Base-by-base conservation (phyloP, 345 rosid genomes). In the Schrenkiella parvula region DNA sequence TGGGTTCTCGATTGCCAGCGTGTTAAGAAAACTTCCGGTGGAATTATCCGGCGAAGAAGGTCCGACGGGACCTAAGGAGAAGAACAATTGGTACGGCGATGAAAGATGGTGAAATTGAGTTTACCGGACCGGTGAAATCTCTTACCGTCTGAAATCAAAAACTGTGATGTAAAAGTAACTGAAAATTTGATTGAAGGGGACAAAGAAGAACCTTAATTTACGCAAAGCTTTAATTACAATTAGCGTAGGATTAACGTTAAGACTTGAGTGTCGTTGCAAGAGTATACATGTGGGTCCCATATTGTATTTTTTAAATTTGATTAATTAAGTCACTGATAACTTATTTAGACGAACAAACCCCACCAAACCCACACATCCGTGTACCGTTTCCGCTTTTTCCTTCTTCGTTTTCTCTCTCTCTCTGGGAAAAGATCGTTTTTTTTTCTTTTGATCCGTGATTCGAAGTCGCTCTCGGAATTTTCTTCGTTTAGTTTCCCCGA, bases 51-150 rank as follows among this genome's bases (percentile, higher is more conserved):
- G 91, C 8, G 99, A 91, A 59, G 89, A 85, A 70, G 97, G 97
- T 51, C 96, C 97, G 4, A 88, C 97, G 0, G 98, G 98, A 15
- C 96, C 99, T 0, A 93, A 91, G 83, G 95, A 89, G 84, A 93
- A 91, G 88, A 84, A 88, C 74, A 89, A 87, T 39, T 91, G 95
- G 97, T 71, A 79, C 35, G 96, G 93, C 3, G 99, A 95, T 19
- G 97, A 89, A 78, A 83, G 98, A 77, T 79, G 92, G 43, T 86
- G 88, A 80, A 18, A 31, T 25, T 15, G 12, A 46, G 23, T 41
- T 32, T 21, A 19, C 18, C 55, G 54, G 15, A 19, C 28, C 55
- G 54, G 15, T 4, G 39, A 59, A 6, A 55, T 17, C 14, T 29
- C 41, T 39, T 15, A 39, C 15, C 43, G 43, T 13, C 44, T 41